Conservation (phyloP, 306 rosid species). For the Pachyrhizus erosus region DNA sequence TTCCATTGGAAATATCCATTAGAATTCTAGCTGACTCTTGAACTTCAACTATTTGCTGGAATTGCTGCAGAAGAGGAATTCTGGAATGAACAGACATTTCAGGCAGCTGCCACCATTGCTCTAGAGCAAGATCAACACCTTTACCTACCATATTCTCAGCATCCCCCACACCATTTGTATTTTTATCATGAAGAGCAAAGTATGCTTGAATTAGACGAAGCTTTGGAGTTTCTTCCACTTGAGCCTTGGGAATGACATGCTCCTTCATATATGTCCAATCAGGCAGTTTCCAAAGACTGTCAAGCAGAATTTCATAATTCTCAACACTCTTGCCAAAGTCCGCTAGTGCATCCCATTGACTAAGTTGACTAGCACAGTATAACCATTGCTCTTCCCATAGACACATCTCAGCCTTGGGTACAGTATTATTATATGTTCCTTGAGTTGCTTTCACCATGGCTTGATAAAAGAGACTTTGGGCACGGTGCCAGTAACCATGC, state of each 20-base stretch:
- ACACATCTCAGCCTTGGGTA: conserved; percentile 99
- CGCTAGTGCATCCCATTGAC: conserved; percentile 97
- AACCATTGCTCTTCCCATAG: conserved; percentile 99
- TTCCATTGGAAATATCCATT: conserved; percentile 90
- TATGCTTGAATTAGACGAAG: conserved; percentile 89
- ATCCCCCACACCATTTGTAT: conserved; percentile 88
- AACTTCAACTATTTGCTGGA: conserved; percentile 99
- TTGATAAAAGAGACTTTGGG: conserved; percentile 98
- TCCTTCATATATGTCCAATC: conserved; percentile 99
- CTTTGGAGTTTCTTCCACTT: conserved; percentile 98
- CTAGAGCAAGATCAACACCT: conserved; percentile 95
- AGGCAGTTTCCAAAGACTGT: conserved; percentile 95
- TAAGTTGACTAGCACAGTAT: conserved; percentile 88
- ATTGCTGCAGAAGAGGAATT: conserved; percentile 97
- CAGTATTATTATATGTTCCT: conserved; percentile 93
- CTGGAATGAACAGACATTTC: conserved; percentile 98
- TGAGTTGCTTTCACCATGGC: conserved; percentile 99
- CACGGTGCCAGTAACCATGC: conserved; percentile 99
- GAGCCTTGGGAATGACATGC: conserved; percentile 96
- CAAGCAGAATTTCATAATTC: conserved; percentile 93
- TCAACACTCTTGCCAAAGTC: conserved; percentile 97
- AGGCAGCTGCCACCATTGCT: conserved; percentile 99
- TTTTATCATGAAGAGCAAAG: conserved; percentile 90
- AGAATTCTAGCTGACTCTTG: conserved; percentile 88
- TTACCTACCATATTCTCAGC: conserved; percentile 90